Percentiles rank a stretch among this genome's conserved stretches.
Evolutionary conservation across 139 green algal species (phyloP).

Genomic region (Chlorella sp.): DNA sequence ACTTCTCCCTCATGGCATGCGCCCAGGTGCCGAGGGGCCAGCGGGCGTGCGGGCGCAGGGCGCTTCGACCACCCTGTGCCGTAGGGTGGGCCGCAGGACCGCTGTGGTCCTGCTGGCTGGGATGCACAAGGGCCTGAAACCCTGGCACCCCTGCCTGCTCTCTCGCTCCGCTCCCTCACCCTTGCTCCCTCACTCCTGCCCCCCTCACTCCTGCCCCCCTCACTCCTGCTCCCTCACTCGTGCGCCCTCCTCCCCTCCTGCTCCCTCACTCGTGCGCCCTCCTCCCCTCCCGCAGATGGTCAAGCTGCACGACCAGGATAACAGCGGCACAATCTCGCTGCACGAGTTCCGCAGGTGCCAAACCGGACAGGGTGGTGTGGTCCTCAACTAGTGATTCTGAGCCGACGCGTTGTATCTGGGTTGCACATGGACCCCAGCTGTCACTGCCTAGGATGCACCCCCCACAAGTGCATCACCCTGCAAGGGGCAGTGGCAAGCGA

Average conservation of each 20-base stretch:
- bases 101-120: background rate
- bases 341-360: background rate
- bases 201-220: too few species aligned
- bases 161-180: background rate
- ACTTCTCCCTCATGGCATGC: slow-evolving; percentile 24
- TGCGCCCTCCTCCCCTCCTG: background rate
- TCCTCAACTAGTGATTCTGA: too few species aligned
- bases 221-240: too few species aligned
- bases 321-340: background rate
- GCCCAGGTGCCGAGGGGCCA: background rate
- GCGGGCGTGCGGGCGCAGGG: background rate
- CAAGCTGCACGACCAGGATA: slow-evolving; percentile 7
- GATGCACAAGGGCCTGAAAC: too few species aligned
- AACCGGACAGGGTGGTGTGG: too few species aligned
- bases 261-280: background rate
- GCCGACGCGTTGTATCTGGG: too few species aligned
- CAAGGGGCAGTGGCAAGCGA: too few species aligned
- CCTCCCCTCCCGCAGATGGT: slow-evolving; percentile 1
- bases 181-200: background rate
- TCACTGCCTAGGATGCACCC: too few species aligned
- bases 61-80: background rate
- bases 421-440: too few species aligned
- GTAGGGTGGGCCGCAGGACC: too few species aligned
- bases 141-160: background rate
- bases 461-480: too few species aligned